Evolutionary conservation across 2,329 filamentous ascomycete genomes (phyloP), one percentile per base, ranked within the genome.

Genomic region (Capronia coronata): DNA sequence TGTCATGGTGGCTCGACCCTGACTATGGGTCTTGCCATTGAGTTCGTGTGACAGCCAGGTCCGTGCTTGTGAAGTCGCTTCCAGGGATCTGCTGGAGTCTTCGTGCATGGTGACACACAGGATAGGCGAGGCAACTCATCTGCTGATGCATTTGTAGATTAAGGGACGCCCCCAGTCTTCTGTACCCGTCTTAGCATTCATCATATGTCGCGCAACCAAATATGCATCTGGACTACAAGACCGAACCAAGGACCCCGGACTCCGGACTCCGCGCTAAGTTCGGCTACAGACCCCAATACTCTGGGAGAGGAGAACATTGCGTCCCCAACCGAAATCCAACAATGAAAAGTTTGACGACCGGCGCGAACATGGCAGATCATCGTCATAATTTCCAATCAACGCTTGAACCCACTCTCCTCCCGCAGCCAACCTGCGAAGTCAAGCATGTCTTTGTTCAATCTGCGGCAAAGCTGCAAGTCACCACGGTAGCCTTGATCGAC

Each of bases 381-480:
- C 5, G 16, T 5, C 18, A 37, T 37, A 5, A 43, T 21, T 37
- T 43, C 16, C 7, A 19, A 38, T 58, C 39, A 58, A 19, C 50
- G 41, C 32, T 50, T 53, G 46, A 58, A 76, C 2, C 61, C 65
- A 59, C 74, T 77, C 52, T 74, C 71, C 61, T 69, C 66, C 61
- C 65, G 63, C 54, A 78, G 51, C 72, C 74, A 78, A 5, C 62
- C 65, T 53, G 67, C 68, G 50, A 77, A 75, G 45, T 72, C 65
- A 60, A 70, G 69, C 61, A 78, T 57, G 18, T 65, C 64, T 1
- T 71, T 69, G 61, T 78, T 66, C 52, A 68, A 62, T 51, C 64
- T 64, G 62, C 62, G 71, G 57, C 74, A 49, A 45, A 61, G 65
- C 18, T 52, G 29, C 45, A 78, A 66, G 60, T 78, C 70, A 3